Conservation (phyloP, 1,139 yeast species). For the Debaryomyces coudertii region DNA sequence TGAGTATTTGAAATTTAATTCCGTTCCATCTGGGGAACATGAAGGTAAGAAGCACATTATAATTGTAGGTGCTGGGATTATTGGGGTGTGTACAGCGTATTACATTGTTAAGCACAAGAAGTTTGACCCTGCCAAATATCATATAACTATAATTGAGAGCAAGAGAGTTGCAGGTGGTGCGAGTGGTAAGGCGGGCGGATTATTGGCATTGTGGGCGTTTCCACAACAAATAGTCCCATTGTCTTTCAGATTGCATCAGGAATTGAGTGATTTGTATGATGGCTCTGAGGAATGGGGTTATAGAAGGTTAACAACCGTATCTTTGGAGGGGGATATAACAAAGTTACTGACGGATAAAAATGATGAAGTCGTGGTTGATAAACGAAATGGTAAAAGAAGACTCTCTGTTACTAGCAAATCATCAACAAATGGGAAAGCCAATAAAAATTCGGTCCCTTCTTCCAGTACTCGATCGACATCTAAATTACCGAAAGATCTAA, state of each 20-base stretch:
- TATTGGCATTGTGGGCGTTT: conserved; percentile 93
- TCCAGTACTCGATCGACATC: conserved; percentile 21
- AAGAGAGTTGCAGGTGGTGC: conserved; percentile 97
- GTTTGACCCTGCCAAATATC: conserved; percentile 70
- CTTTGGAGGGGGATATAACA: conserved; percentile 80
- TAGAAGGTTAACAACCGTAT: conserved; percentile 82
- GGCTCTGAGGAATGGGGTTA: conserved; percentile 94
- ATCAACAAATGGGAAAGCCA: conserved; percentile 29
- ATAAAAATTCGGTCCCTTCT: conserved; percentile 38
- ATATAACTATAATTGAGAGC: conserved; percentile 86
- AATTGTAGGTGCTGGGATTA: conserved; percentile 92
- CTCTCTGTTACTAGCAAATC: conserved; percentile 20
- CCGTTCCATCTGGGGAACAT: conserved; percentile 55
- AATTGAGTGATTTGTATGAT: conserved; percentile 72
- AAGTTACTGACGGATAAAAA: conserved; percentile 28
- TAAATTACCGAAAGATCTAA: conserved; percentile 69
- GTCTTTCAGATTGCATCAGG: conserved; percentile 83
- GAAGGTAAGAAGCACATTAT: conserved; percentile 69
- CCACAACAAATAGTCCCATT: conserved; percentile 93
- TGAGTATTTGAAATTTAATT: conserved; percentile 41
- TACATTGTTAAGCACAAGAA: conserved; percentile 81
- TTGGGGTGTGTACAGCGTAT: conserved; percentile 94
- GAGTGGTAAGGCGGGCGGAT: conserved; percentile 96
- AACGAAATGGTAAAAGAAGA: conserved; percentile 20
- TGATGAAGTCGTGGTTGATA: conserved; percentile 19